Evolutionary conservation across 139 green algal genomes (phyloP).

Genomic region (Closterium sp.): DNA sequence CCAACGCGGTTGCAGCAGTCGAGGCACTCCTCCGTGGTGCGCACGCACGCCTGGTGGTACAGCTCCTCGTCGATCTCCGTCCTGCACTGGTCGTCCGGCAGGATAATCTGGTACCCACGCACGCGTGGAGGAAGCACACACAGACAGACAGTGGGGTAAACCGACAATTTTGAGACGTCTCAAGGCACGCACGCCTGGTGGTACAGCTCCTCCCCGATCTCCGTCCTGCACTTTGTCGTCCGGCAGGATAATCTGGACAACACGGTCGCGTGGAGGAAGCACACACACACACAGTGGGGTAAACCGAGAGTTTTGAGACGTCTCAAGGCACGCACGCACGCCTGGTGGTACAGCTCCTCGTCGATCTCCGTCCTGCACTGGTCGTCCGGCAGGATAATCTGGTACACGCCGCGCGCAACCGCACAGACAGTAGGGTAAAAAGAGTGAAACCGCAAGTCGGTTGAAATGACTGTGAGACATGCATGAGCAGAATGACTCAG

Average conservation of each 20-base stretch:
- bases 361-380: conserved; percentile 63
- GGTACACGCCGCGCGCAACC: background rate
- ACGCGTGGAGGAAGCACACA: too few relatives aligned
- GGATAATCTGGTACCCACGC: background rate
- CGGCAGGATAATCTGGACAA: conserved; percentile 12
- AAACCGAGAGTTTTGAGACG: too few relatives aligned
- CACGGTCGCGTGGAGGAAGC: too few relatives aligned
- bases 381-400: conserved; percentile 14
- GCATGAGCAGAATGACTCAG: too few relatives aligned
- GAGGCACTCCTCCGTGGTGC: too few relatives aligned
- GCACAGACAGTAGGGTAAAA: background rate
- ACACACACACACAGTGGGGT: too few relatives aligned
- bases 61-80: conserved; percentile 67
- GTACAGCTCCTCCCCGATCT: conserved; percentile 76
- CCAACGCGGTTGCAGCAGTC: too few relatives aligned
- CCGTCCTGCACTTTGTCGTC: conserved; percentile 3
- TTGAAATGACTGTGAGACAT: too few relatives aligned
- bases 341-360: conserved; percentile 66
- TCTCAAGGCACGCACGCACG: too few relatives aligned
- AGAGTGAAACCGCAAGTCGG: background rate
- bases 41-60: conserved; percentile 70
- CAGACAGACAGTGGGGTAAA: background rate
- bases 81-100: conserved; percentile 19
- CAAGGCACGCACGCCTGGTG: too few relatives aligned
- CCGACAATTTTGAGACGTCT: too few relatives aligned